Evolutionary conservation across 352 stramenopile genomes (phyloP), one percentile per base, ranked within the genome.

Genomic region (Phytophthora rubi): DNA sequence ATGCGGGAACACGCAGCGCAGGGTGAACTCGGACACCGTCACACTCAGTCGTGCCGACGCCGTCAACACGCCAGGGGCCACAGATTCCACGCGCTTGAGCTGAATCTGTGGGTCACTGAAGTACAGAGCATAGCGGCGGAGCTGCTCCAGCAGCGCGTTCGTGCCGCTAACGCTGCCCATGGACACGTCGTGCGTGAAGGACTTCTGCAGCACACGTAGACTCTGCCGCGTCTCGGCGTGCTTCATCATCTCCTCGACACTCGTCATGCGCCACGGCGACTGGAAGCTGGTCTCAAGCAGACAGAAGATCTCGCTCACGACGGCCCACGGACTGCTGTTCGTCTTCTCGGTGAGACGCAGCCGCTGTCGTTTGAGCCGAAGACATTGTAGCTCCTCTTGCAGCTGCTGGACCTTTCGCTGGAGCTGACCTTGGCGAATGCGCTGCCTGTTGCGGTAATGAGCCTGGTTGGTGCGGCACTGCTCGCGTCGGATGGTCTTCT

Each of bases 381-480:
- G 16, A 2, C 23, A 18, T 7, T 67, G 65, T 16, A 72, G n/a
- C 47, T 61, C 57, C 28, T 58, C 52, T 15, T 56, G 58, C 4
- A 68, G 26, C 15, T 37, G 45, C 4, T 75, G 55, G 6, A 71
- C 35, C 12, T 0, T 15, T 13, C 53, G 35, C 6, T 62, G 42
- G 10, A 68, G 39, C 1, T 53, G 30, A 8, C 32, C 30, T 33
- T 65, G 12, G 0, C 26, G 30, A 12, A 32, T 28, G 4, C 56
- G 62, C 21, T 68, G 44, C 59, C 55, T 67, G 15, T 62, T 51
- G 7, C 62, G 68, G 30, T 68, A 75, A n/a, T 62, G 68, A 4
- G 68, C 62, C 35, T 75, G 68, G 58, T 70, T 75, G 44, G 15
- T 32, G 5, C 62, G 68, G 52, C 64, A 66, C 23, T 75, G 62